Evolutionary conservation across 805 yeast species (phyloP).

Genomic region (Millerago galiae): DNA sequence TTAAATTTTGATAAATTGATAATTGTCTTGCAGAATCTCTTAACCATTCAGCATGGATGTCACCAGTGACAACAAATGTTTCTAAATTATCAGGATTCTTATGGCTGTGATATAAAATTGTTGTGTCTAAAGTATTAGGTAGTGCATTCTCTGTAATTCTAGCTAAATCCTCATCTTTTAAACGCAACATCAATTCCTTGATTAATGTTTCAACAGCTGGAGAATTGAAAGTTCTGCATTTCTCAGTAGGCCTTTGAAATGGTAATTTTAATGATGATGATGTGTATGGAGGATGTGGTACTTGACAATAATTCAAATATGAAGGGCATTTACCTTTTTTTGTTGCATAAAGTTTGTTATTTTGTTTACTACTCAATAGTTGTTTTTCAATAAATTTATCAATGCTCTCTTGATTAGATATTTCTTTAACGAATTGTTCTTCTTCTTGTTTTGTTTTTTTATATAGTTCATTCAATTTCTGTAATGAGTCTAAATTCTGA

Average conservation of each 20-base stretch:
- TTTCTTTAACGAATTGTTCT: neutral
- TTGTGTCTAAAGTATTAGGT: conserved; percentile 86
- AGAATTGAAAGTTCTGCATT: conserved; percentile 71
- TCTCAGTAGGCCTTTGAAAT: conserved; percentile 64
- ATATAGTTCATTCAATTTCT: neutral
- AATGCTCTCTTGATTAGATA: neutral
- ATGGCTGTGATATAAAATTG: conserved; percentile 68
- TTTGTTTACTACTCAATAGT: too few relatives aligned
- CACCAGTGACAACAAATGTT: conserved; percentile 84
- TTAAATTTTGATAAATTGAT: conserved; percentile 63
- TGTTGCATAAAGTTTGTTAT: neutral
- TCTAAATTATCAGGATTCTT: conserved; percentile 25
- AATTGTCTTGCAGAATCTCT: conserved; percentile 83
- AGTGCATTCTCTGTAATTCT: conserved; percentile 73
- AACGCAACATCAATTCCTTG: conserved; percentile 39
- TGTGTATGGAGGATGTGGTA: conserved; percentile 49
- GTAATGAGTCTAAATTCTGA: conserved; percentile 2
- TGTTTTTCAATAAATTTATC: too few relatives aligned
- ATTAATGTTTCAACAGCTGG: conserved; percentile 55
- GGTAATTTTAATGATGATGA: conserved; percentile 52
- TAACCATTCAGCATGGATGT: conserved; percentile 90
- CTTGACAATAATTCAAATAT: conserved; percentile 54
- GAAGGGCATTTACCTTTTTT: conserved; percentile 42
- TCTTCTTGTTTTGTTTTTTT: neutral
- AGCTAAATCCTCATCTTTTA: conserved; percentile 61